These are phyloP conservation scores for Dittrichia graveolens DNA, from an alignment of 129 eudicot species.

Conservation along the genomic window DNA sequence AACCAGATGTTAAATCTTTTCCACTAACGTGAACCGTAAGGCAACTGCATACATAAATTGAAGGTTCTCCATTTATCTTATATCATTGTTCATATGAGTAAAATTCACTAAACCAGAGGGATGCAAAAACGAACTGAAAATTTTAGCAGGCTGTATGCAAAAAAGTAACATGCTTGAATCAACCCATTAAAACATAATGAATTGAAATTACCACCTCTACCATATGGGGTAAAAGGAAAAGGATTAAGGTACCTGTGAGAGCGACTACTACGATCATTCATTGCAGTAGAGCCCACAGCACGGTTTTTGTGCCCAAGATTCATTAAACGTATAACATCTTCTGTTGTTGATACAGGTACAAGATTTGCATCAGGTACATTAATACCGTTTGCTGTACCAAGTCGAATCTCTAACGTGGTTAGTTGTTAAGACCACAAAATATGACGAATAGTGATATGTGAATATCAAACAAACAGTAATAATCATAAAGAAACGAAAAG, in stretches of 20 bases:
- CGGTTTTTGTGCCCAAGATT: constrained; percentile 80
- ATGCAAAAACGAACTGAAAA: too few relatives aligned
- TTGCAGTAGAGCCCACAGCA: constrained; percentile 77
- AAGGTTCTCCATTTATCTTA: background rate
- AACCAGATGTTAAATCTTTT: constrained; percentile 59
- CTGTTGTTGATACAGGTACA: constrained; percentile 65
- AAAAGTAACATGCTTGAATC: too few relatives aligned
- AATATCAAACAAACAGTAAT: background rate
- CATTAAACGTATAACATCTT: constrained; percentile 77
- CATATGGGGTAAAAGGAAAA: constrained; percentile 1
- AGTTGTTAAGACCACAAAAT: constrained; percentile 49
- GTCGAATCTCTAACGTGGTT: constrained; percentile 77
- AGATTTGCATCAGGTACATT: constrained; percentile 87
- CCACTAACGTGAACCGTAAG: constrained; percentile 84
- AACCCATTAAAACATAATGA: too few relatives aligned
- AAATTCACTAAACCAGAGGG: background rate
- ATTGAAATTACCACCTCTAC: background rate
- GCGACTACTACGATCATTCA: constrained; percentile 92
- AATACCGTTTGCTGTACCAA: constrained; percentile 64
- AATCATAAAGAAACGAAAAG: constrained; percentile 21
- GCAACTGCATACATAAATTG: constrained; percentile 49
- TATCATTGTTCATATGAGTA: constrained; percentile 4
- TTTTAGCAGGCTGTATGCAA: too few relatives aligned
- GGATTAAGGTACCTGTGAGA: constrained; percentile 70
- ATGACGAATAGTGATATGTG: constrained; percentile 2